phyloP scores from a whole-genome alignment of 495 filamentous ascomycete genomes.

The Bathelium albidoporum region DNA sequence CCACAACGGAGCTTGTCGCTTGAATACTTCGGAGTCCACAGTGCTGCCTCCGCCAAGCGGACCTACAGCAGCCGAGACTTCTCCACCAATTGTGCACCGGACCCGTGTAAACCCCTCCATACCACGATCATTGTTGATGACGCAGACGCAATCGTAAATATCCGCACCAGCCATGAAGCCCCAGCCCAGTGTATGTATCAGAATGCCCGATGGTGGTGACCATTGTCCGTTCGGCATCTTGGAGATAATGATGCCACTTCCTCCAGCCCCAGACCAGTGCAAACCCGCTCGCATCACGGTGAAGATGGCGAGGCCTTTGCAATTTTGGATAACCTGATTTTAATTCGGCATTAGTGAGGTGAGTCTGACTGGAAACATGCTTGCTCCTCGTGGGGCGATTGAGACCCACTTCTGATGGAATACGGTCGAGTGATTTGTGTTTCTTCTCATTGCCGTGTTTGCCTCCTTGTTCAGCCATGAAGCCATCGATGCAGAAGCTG shows the following conservation, averaged over 20 bases:
- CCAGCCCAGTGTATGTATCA: slow-evolving; percentile 72
- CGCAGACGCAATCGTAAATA: slow-evolving; percentile 83
- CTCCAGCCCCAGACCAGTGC: slow-evolving; percentile 78
- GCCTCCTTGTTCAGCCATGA: slow-evolving; percentile 37
- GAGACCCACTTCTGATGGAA: slow-evolving; percentile 49
- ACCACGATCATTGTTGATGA: slow-evolving; percentile 75
- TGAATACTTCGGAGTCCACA: slow-evolving; percentile 60
- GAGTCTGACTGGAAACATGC: not conserved
- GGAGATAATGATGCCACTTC: slow-evolving; percentile 70
- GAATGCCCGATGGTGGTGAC: slow-evolving; percentile 79
- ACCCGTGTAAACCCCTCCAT: slow-evolving; percentile 70
- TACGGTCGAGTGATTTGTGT: slow-evolving; percentile 64
- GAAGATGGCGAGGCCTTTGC: slow-evolving; percentile 79
- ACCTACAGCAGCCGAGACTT: slow-evolving; percentile 64
- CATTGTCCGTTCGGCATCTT: slow-evolving; percentile 71
- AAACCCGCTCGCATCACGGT: slow-evolving; percentile 85
- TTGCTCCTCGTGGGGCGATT: not conserved
- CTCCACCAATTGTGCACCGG: slow-evolving; percentile 64
- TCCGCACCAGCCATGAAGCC: slow-evolving; percentile 82
- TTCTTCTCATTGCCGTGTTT: slow-evolving; percentile 49
- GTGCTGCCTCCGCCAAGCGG: slow-evolving; percentile 65
- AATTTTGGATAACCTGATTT: slow-evolving; percentile 58
- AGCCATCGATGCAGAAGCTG: slow-evolving; percentile 70
- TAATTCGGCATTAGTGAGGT: not conserved
- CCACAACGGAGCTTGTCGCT: slow-evolving; percentile 61